These are phyloP conservation scores for Apiospora phragmitis DNA, from an alignment of 2,329 filamentous ascomycete genomes.

Conservation along the genomic window DNA sequence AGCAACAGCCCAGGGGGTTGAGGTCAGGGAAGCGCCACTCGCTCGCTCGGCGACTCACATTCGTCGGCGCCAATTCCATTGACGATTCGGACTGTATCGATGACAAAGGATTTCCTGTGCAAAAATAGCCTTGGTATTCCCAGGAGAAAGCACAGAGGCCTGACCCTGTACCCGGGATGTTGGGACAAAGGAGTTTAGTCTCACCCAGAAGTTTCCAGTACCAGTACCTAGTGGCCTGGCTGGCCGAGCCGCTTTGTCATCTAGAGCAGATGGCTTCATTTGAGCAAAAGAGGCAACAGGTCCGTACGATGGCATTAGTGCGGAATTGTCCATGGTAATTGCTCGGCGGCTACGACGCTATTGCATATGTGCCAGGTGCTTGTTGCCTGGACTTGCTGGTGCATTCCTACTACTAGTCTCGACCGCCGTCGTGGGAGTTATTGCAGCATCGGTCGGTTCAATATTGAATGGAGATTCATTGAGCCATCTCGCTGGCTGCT, in stretches of 20 bases:
- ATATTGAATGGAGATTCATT: background rate
- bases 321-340: background rate
- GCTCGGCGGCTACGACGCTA: background rate
- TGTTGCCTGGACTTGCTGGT: background rate
- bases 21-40: background rate
- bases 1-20: too few species aligned
- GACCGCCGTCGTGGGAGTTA: background rate
- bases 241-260: background rate
- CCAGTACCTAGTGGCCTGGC: background rate
- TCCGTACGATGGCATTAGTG: background rate
- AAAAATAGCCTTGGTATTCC: background rate
- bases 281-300: background rate
- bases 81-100: background rate
- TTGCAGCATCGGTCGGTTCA: background rate
- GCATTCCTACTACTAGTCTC: background rate
- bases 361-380: background rate
- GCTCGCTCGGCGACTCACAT: background rate
- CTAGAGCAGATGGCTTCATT: background rate
- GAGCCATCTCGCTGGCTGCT: background rate
- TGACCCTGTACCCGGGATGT: background rate
- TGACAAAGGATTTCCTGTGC: background rate
- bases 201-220: background rate
- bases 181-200: constrained; percentile 3
- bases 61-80: background rate
- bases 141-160: background rate